Percentiles rank a stretch among this genome's conserved stretches.
These are phyloP conservation scores for Lasiosphaeris hirsuta DNA, from an alignment of 495 filamentous ascomycete species.

Conservation along the genomic window DNA sequence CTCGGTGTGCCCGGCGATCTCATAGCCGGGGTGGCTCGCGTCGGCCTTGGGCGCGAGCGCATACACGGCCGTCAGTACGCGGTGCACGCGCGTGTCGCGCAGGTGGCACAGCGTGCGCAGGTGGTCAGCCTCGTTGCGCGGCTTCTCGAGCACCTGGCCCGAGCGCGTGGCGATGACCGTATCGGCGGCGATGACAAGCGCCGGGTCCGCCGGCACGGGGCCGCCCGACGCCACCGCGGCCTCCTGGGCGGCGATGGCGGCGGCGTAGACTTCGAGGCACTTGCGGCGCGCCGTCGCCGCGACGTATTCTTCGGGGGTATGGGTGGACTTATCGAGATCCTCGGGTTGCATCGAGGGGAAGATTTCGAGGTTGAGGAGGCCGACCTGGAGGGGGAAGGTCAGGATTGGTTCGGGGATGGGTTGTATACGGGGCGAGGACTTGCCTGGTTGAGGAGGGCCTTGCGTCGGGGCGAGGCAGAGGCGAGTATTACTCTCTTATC, in stretches of 20 bases:
- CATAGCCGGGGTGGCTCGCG: constrained; percentile 78
- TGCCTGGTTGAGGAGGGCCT: constrained; percentile 68
- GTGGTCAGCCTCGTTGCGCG: constrained; percentile 73
- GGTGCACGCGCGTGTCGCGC: constrained; percentile 69
- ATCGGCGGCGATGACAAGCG: constrained; percentile 84
- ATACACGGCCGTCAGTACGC: constrained; percentile 77
- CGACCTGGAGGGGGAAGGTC: constrained; percentile 47
- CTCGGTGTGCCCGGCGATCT: constrained; percentile 73
- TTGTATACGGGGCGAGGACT: constrained; percentile 9
- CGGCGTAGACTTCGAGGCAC: constrained; percentile 70
- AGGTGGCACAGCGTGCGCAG: constrained; percentile 75
- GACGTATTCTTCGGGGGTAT: constrained; percentile 85
- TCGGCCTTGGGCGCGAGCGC: constrained; percentile 75
- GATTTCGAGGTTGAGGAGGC: constrained; percentile 73
- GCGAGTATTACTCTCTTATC: constrained; percentile 80
- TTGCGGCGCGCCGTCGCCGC: constrained; percentile 81
- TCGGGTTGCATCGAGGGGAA: constrained; percentile 77
- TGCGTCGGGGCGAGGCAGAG: constrained; percentile 78
- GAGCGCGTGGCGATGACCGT: constrained; percentile 78
- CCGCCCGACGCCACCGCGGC: constrained; percentile 31
- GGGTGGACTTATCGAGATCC: constrained; percentile 69
- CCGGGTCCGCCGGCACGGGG: constrained; percentile 58
- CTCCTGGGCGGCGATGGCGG: constrained; percentile 52
- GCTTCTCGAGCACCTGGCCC: constrained; percentile 87
- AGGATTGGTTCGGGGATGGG: neutral